Conservation (phyloP, 257 asterid genomes). For the Solanum clarkiae region DNA sequence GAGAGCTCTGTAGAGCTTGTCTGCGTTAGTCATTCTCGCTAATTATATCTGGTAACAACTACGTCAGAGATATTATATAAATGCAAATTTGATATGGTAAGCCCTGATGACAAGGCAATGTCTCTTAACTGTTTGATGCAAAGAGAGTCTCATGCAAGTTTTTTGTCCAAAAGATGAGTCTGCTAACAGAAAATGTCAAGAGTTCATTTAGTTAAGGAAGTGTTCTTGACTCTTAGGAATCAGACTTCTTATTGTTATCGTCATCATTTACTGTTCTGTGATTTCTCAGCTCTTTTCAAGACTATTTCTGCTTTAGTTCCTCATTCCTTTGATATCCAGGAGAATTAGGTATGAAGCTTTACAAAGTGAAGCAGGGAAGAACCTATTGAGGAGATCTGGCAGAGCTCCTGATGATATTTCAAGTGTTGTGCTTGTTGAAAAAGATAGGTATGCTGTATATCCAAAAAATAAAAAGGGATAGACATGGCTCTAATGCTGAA, state of each 20-base stretch:
- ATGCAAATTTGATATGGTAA: neutral
- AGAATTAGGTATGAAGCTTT: constrained; percentile 77
- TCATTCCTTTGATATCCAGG: constrained; percentile 24
- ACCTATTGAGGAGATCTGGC: constrained; percentile 75
- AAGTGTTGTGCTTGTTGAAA: constrained; percentile 88
- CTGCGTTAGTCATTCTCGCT: neutral
- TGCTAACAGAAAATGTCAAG: neutral
- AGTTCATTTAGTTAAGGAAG: neutral
- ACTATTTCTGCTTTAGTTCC: neutral
- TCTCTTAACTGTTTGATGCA: neutral
- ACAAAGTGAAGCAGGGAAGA: constrained; percentile 87
- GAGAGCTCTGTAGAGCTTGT: neutral
- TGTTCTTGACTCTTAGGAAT: neutral
- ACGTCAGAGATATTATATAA: neutral
- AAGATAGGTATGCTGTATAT: constrained; percentile 39
- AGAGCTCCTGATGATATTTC: constrained; percentile 95
- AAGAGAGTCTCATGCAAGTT: neutral
- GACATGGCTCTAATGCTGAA: neutral
- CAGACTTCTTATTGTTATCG: neutral
- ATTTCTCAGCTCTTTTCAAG: neutral
- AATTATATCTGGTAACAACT: neutral
- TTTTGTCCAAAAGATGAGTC: neutral
- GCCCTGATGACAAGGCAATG: neutral
- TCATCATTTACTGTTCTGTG: neutral
- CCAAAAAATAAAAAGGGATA: neutral